phyloP scores from a whole-genome alignment of 2,329 filamentous ascomycete species.

The Fusarium sp. region DNA sequence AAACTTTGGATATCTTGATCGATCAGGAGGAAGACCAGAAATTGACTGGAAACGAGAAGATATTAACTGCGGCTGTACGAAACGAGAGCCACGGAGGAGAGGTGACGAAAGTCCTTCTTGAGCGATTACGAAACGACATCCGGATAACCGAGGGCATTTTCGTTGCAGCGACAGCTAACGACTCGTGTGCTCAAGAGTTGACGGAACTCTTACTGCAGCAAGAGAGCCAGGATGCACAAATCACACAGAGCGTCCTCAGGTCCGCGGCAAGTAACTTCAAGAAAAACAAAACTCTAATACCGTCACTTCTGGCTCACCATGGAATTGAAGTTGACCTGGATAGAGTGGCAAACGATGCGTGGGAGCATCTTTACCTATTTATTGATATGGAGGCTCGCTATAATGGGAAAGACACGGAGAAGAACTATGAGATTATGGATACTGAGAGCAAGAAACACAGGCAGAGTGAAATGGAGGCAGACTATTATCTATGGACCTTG shows the following conservation, averaged over 20 bases:
- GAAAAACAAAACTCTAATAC: background rate
- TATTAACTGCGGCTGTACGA: background rate
- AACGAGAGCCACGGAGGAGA: background rate
- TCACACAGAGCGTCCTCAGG: background rate
- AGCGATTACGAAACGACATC: background rate
- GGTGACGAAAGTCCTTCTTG: background rate
- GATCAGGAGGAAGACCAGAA: background rate
- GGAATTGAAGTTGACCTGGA: background rate
- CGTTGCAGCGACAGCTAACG: background rate
- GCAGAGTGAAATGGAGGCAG: background rate
- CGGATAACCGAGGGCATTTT: background rate
- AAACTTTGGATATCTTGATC: background rate
- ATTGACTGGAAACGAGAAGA: background rate
- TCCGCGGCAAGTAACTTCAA: background rate
- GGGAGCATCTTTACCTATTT: too few relatives aligned
- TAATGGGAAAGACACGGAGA: too few relatives aligned
- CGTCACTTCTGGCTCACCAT: background rate
- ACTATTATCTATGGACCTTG: background rate
- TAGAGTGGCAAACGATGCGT: background rate
- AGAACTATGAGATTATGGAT: too few relatives aligned
- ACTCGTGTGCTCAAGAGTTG: background rate
- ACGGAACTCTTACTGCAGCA: background rate
- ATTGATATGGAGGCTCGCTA: too few relatives aligned
- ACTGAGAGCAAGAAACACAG: background rate
- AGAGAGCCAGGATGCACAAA: background rate